phyloP scores from a whole-genome alignment of 352 stramenopile species.

The Phytophthora cryptogea region DNA sequence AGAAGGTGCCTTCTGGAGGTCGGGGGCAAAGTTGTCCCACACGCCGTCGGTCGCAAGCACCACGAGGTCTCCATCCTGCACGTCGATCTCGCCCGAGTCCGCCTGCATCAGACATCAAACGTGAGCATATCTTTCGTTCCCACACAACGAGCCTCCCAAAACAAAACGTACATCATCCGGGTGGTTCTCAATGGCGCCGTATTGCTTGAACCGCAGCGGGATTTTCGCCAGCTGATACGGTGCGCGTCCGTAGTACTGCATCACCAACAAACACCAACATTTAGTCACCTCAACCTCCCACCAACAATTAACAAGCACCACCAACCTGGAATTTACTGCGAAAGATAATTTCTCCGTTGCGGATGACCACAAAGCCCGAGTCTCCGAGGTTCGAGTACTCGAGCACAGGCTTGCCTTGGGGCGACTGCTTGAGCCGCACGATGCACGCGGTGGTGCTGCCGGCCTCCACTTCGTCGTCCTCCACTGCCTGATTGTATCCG shows the following conservation, averaged over 20 bases:
- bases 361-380: constrained; percentile 79
- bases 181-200: constrained; percentile 81
- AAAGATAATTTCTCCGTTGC: constrained; percentile 63
- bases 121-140: constrained; percentile 1
- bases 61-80: constrained; percentile 78
- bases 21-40: constrained; percentile 79
- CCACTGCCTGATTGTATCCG: constrained; percentile 62
- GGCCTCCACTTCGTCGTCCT: constrained; percentile 74
- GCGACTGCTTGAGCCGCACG: constrained; percentile 58
- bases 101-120: constrained; percentile 39
- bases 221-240: constrained; percentile 84
- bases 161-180: constrained; percentile 58
- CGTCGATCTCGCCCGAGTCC: constrained; percentile 68
- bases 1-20: constrained; percentile 48
- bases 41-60: constrained; percentile 82
- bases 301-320: not conserved
- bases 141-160: not conserved
- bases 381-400: constrained; percentile 84
- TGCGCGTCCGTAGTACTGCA: constrained; percentile 69
- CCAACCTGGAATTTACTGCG: constrained; percentile 73
- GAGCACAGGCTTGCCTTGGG: constrained; percentile 51
- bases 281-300: not conserved
- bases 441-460: constrained; percentile 82
- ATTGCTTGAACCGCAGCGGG: constrained; percentile 68
- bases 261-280: not conserved